Conservation (phyloP, 805 yeast species). For the Teunomyces barrocoloradensis region DNA sequence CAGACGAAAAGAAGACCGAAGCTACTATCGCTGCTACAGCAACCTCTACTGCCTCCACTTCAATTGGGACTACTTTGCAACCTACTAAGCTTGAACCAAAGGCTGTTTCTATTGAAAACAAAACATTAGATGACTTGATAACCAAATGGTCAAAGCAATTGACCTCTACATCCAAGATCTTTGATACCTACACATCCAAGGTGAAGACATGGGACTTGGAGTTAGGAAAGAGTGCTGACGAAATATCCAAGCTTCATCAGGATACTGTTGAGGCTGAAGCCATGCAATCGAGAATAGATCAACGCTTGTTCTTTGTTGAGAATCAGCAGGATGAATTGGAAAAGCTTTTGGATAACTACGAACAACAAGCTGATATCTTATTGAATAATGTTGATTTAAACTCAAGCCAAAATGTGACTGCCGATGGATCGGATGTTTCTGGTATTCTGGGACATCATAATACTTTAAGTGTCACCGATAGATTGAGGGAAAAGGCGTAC, state of each 20-base stretch:
- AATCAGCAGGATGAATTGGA: constrained; percentile 93
- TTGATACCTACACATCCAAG: constrained; percentile 69
- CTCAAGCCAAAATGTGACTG: constrained; percentile 15
- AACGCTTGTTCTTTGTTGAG: constrained; percentile 78
- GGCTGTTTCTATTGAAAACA: constrained; percentile 79
- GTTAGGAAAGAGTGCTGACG: constrained; percentile 81
- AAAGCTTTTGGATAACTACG: constrained; percentile 75
- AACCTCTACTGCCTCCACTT: constrained; percentile 15
- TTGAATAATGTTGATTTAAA: constrained; percentile 42
- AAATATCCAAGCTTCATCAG: constrained; percentile 70
- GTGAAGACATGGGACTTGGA: constrained; percentile 84
- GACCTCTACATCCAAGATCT: constrained; percentile 67
- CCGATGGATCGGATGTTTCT: constrained; percentile 9
- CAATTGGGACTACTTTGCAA: constrained; percentile 32
- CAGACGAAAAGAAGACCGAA: constrained; percentile 8
- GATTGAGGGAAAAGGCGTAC: constrained; percentile 86
- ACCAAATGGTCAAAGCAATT: constrained; percentile 91
- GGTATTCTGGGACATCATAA: constrained; percentile 28
- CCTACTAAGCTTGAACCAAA: constrained; percentile 61
- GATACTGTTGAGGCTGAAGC: constrained; percentile 83
- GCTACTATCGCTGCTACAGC: constrained; percentile 7
- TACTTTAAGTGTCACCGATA: constrained; percentile 60
- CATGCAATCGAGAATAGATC: constrained; percentile 82
- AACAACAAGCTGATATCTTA: constrained; percentile 61
- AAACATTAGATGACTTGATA: constrained; percentile 88